These are phyloP conservation scores for Phytopythium kandeliae DNA, from an alignment of 352 stramenopile genomes.

Conservation along the genomic window DNA sequence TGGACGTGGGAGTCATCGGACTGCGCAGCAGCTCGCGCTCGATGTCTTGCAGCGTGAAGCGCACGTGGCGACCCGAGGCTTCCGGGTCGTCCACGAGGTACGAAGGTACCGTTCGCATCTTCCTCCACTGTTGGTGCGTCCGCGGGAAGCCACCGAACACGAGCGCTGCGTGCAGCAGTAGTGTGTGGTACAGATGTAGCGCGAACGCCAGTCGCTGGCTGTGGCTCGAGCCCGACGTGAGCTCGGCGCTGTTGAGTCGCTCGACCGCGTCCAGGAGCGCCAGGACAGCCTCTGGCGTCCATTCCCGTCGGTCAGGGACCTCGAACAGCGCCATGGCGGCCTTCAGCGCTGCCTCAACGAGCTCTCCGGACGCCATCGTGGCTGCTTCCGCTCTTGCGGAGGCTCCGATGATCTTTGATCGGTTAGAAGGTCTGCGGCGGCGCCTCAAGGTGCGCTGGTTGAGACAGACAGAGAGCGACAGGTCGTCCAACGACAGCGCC, in stretches of 20 bases:
- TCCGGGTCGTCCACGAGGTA: constrained; percentile 29
- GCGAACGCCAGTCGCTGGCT: constrained; percentile 60
- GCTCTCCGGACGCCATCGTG: too few relatives aligned
- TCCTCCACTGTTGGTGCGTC: constrained; percentile 74
- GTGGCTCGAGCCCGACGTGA: constrained; percentile 14
- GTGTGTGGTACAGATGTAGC: constrained; percentile 88
- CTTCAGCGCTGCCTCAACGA: constrained; percentile 20
- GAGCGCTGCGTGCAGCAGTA: constrained; percentile 76
- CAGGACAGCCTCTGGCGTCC: constrained; percentile 19
- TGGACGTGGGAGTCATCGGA: constrained; percentile 17
- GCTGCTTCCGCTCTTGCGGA: too few relatives aligned
- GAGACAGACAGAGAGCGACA: constrained; percentile 37
- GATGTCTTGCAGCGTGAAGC: constrained; percentile 75
- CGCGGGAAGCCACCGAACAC: constrained; percentile 30
- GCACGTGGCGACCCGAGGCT: constrained; percentile 11
- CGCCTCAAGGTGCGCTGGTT: constrained; percentile 40
- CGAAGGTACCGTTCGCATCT: constrained; percentile 45
- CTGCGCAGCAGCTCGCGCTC: constrained; percentile 79
- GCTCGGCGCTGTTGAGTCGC: constrained; percentile 31
- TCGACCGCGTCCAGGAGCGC: constrained; percentile 50
- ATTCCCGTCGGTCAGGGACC: constrained; percentile 14
- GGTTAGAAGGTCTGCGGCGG: too few relatives aligned
- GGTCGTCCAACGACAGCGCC: constrained; percentile 17
- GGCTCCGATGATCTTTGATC: too few relatives aligned
- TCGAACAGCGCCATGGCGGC: constrained; percentile 27